Conservation (phyloP, 768 basidiomycete species). For the Leccinum subgranulosum region DNA sequence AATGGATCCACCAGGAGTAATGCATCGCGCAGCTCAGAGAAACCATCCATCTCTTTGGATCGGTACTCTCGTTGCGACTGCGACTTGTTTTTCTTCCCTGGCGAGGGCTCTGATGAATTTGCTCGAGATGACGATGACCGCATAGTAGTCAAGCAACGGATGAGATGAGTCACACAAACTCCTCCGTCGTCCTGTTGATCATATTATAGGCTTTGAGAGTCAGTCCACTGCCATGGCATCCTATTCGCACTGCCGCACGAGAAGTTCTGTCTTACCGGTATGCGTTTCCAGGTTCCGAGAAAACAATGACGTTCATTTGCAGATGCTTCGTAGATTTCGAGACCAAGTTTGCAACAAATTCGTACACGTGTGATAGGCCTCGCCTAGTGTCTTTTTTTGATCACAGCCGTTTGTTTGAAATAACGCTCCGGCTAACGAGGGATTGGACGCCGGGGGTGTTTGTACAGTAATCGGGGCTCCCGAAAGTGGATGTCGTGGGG, state of each 20-base stretch:
- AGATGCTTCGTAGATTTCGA: background rate
- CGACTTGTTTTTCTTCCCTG: slow-evolving; percentile 20
- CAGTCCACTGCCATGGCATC: slow-evolving; percentile 1
- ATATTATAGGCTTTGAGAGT: slow-evolving; percentile 14
- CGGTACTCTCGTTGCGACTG: slow-evolving; percentile 31
- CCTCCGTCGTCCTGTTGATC: background rate
- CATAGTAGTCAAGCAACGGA: slow-evolving; percentile 11
- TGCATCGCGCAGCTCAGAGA: slow-evolving; percentile 28
- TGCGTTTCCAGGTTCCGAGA: background rate
- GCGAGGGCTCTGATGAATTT: slow-evolving; percentile 1
- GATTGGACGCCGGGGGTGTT: background rate
- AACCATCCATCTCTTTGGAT: slow-evolving; percentile 29
- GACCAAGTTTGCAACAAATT: background rate
- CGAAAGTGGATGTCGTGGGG: background rate
- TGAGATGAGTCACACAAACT: slow-evolving; percentile 9
- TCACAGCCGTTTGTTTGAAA: background rate
- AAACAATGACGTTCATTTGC: background rate
- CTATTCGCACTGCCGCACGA: background rate
- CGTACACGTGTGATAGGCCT: background rate
- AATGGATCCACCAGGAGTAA: slow-evolving; percentile 25
- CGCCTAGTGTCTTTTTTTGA: background rate
- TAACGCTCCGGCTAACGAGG: slow-evolving; percentile 3
- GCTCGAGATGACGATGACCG: slow-evolving; percentile 10
- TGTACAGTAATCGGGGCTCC: background rate
- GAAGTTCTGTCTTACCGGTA: background rate